Percentiles rank a stretch among this genome's conserved stretches.
phyloP scores from a whole-genome alignment of 768 basidiomycete species.

The Piloderma croceum region DNA sequence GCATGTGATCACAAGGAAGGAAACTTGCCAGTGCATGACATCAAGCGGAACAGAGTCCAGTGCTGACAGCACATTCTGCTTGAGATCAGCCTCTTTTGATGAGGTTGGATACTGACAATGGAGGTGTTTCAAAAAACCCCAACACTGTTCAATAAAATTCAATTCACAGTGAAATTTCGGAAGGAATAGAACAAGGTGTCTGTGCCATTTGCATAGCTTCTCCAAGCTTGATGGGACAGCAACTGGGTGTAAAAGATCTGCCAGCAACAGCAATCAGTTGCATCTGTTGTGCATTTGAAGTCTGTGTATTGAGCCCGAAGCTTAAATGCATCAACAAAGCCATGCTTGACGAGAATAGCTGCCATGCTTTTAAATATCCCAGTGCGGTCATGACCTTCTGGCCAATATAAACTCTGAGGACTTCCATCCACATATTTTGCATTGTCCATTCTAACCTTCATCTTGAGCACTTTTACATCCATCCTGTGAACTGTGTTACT shows the following conservation, averaged over 20 bases:
- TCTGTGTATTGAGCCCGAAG: constrained; percentile 8
- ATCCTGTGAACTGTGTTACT: no score
- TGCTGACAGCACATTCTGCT: neutral
- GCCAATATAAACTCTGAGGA: no score
- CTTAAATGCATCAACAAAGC: constrained; percentile 4
- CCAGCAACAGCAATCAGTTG: no score
- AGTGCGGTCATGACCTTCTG: no score
- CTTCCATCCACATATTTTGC: no score
- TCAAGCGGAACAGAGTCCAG: neutral
- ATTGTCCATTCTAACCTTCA: no score
- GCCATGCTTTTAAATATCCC: no score
- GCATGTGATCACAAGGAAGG: no score
- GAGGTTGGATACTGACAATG: constrained; percentile 1
- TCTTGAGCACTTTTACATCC: no score
- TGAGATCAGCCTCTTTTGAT: neutral
- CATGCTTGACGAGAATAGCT: no score
- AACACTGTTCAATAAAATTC: constrained; percentile 14
- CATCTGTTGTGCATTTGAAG: constrained; percentile 10
- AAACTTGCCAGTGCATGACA: neutral
- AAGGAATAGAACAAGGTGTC: constrained; percentile 7
- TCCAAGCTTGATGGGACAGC: constrained; percentile 4
- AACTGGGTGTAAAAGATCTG: constrained; percentile 5
- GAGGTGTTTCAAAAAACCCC: constrained; percentile 6
- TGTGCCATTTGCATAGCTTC: constrained; percentile 1
- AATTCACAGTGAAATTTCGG: constrained; percentile 11